Evolutionary conservation across 2,329 filamentous ascomycete species (phyloP).

Genomic region (Beauveria australis): DNA sequence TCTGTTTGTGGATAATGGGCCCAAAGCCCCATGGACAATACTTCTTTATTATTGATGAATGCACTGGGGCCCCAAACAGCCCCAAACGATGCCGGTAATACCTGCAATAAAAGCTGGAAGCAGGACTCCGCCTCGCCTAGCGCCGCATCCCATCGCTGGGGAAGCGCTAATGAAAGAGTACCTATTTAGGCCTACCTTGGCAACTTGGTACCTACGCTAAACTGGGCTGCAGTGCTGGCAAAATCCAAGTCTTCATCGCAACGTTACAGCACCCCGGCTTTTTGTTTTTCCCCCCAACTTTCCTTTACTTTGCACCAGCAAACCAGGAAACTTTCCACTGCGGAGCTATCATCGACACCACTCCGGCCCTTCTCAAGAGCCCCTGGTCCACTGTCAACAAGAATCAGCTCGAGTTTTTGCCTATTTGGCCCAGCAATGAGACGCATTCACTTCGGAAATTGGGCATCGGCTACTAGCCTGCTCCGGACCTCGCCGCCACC

Average conservation of each 20-base stretch:
- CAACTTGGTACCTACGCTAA: background rate
- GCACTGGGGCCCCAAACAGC: no score
- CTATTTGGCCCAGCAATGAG: background rate
- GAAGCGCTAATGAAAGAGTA: background rate
- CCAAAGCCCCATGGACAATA: no score
- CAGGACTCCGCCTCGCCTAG: background rate
- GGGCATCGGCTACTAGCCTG: background rate
- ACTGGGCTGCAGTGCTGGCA: background rate
- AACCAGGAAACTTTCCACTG: background rate
- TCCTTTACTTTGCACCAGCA: background rate
- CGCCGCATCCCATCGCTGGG: background rate
- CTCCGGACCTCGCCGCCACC: background rate
- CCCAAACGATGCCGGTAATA: no score
- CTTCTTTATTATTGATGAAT: no score
- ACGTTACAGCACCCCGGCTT: conserved; percentile 18
- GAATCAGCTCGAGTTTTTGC: no score
- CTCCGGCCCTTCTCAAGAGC: background rate
- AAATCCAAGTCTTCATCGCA: conserved; percentile 12
- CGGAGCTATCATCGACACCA: background rate
- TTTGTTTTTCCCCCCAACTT: background rate
- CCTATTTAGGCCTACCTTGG: no score
- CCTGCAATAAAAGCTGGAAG: no score
- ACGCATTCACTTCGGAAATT: conserved; percentile 1
- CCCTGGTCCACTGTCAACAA: background rate
- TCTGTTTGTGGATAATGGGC: no score